phyloP scores from a whole-genome alignment of 108 stramenopile species.

The Nitzschia putrida region DNA sequence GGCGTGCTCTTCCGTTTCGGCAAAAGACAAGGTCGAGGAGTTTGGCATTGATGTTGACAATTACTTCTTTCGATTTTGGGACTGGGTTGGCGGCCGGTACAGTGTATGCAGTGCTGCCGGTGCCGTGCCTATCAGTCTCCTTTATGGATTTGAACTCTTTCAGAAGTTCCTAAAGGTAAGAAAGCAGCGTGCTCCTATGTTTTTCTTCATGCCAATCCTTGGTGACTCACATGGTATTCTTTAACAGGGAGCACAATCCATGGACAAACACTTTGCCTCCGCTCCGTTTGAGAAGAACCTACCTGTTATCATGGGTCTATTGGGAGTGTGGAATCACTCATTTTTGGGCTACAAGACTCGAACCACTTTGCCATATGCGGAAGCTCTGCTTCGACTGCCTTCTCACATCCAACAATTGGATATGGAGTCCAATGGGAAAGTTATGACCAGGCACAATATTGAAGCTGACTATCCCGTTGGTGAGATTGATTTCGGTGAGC shows the following conservation, averaged over 20 bases:
- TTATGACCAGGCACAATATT: slow-evolving; percentile 82
- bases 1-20: slow-evolving; percentile 84
- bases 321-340: slow-evolving; percentile 98
- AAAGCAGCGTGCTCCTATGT: not conserved
- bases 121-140: slow-evolving; percentile 89
- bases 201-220: not conserved
- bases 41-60: slow-evolving; percentile 91
- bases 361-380: slow-evolving; percentile 93
- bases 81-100: slow-evolving; percentile 96
- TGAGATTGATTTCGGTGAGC: slow-evolving; percentile 98
- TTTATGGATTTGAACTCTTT: slow-evolving; percentile 91
- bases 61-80: slow-evolving; percentile 94
- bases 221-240: not conserved
- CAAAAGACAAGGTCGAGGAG: slow-evolving; percentile 71
- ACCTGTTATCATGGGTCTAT: slow-evolving; percentile 95
- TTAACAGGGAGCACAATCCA: slow-evolving; percentile 89
- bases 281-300: slow-evolving; percentile 93
- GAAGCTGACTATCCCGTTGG: slow-evolving; percentile 90
- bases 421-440: slow-evolving; percentile 95
- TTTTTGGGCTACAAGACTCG: slow-evolving; percentile 91
- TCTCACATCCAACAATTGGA: slow-evolving; percentile 99
- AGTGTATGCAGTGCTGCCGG: slow-evolving; percentile 93
- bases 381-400: slow-evolving; percentile 96
- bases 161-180: slow-evolving; percentile 89
- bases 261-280: slow-evolving; percentile 94